A percentile compares a stretch with the other conserved stretches of the same genome.
phyloP scores from a whole-genome alignment of 2,329 filamentous ascomycete genomes.

The Colletotrichum theobromicola region DNA sequence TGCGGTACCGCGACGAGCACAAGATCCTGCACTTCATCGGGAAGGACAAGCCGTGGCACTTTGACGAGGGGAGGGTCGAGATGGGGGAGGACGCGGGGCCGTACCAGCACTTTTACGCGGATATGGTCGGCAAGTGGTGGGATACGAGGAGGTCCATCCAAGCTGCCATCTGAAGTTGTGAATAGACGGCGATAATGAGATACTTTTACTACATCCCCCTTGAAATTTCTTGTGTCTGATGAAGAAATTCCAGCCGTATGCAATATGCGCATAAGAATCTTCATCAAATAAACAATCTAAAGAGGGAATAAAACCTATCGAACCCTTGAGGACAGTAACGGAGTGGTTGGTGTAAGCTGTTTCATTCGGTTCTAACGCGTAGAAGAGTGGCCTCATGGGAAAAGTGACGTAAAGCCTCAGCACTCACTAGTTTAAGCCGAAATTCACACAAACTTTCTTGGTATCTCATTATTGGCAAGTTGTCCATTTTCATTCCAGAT shows the following conservation, averaged over 20 bases:
- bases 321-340: neutral
- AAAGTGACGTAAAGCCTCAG: neutral
- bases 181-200: neutral
- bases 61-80: conserved; percentile 24
- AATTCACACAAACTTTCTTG: too few species aligned
- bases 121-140: conserved; percentile 27
- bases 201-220: neutral
- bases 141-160: conserved; percentile 9
- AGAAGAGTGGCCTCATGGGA: rapidly evolving
- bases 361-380: rapidly evolving
- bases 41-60: conserved; percentile 67
- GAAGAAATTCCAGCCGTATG: neutral
- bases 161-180: neutral
- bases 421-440: too few species aligned
- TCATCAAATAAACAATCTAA: neutral
- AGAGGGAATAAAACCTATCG: neutral
- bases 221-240: neutral
- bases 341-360: neutral
- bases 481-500: neutral
- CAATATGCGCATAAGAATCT: rapidly evolving
- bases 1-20: conserved; percentile 41
- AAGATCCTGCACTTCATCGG: conserved; percentile 74
- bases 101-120: conserved; percentile 22
- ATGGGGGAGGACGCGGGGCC: conserved; percentile 2
- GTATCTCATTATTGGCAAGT: too few species aligned